These are phyloP conservation scores for Isochrysis galbana DNA, from an alignment of 78 protist genomes.

Conservation along the genomic window DNA sequence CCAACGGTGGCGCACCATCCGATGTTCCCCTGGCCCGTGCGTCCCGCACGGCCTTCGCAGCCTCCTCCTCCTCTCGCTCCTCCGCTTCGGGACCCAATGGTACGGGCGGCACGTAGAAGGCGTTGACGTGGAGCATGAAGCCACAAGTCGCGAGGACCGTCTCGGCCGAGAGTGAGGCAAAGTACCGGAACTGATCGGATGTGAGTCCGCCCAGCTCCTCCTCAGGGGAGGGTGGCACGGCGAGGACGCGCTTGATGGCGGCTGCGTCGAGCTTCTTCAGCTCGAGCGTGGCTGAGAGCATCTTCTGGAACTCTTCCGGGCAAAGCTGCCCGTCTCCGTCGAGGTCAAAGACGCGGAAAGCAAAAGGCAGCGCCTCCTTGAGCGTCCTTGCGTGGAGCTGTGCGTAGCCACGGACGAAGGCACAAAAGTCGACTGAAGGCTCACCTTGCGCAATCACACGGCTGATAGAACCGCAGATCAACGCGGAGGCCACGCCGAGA, in stretches of 20 bases:
- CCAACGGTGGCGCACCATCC: background rate
- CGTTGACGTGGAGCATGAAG: background rate
- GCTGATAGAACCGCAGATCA: background rate
- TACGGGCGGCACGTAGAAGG: background rate
- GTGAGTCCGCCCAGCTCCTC: background rate
- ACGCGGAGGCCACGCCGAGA: background rate
- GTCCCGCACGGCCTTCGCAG: background rate
- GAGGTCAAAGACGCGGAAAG: background rate
- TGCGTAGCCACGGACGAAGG: conserved; percentile 9
- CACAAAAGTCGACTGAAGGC: background rate
- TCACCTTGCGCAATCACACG: background rate
- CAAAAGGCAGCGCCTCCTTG: background rate
- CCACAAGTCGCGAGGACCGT: conserved; percentile 8
- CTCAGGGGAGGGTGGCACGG: background rate
- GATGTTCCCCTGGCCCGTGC: background rate
- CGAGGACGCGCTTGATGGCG: background rate
- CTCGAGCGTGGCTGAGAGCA: background rate
- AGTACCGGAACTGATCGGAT: background rate
- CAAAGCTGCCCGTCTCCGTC: background rate
- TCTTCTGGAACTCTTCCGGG: background rate
- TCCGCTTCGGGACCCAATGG: background rate
- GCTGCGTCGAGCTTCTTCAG: background rate
- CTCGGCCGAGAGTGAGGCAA: background rate
- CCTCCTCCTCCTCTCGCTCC: background rate
- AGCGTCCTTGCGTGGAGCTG: background rate